Percentiles rank a stretch among this genome's conserved stretches.
Conservation (phyloP, 2,329 filamentous ascomycete genomes). For the Colletotrichum phormii region DNA sequence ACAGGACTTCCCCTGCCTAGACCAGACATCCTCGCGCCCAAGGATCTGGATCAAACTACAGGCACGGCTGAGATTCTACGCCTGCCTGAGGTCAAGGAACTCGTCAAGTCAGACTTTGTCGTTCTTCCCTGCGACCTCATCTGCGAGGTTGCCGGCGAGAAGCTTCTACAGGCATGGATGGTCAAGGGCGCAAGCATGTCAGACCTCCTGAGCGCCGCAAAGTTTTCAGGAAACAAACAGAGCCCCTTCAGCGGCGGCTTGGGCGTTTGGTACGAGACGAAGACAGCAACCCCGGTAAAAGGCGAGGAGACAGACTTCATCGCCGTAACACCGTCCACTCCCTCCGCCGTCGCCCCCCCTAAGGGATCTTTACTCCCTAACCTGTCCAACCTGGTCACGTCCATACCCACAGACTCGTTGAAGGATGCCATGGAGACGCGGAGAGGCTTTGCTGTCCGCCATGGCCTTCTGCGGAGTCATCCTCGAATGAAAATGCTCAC, state of each 20-base stretch:
- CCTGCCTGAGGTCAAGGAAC: conserved; percentile 82
- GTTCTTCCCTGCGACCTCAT: conserved; percentile 94
- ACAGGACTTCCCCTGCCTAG: conserved; percentile 79
- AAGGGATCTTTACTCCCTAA: conserved; percentile 74
- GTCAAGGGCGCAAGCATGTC: conserved; percentile 79
- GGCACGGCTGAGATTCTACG: conserved; percentile 91
- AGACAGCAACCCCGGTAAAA: conserved; percentile 80
- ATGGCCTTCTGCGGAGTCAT: conserved; percentile 80
- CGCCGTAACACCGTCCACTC: conserved; percentile 76
- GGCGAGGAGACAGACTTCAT: conserved; percentile 95
- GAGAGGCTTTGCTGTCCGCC: conserved; percentile 78
- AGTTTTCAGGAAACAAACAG: conserved; percentile 51
- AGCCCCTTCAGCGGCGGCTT: conserved; percentile 77
- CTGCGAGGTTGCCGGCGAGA: conserved; percentile 87
- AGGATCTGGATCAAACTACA: conserved; percentile 81
- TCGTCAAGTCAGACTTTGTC: conserved; percentile 87
- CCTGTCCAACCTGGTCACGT: conserved; percentile 84
- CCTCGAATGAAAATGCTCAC: conserved; percentile 83
- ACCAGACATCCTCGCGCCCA: conserved; percentile 81
- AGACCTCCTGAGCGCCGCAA: conserved; percentile 65
- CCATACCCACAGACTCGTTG: conserved; percentile 88
- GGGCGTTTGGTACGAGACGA: conserved; percentile 92
- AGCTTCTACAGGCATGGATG: conserved; percentile 92
- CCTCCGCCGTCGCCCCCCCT: conserved; percentile 55
- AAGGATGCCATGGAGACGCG: conserved; percentile 85